phyloP scores from a whole-genome alignment of 2,329 filamentous ascomycete genomes.

The Penicillium janthinellum region DNA sequence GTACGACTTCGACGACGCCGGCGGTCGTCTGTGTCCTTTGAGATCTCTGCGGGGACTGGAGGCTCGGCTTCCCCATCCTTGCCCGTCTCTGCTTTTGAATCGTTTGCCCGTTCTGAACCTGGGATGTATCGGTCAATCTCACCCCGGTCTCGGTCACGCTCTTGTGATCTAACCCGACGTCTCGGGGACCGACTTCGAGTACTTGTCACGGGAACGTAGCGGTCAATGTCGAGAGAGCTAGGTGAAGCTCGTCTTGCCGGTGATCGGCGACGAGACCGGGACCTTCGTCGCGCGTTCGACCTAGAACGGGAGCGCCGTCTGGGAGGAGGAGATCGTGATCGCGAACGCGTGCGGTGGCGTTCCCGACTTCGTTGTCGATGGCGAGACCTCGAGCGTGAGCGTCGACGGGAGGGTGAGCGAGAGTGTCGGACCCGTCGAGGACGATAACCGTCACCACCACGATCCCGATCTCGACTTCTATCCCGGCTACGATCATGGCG shows the following conservation, averaged over 20 bases:
- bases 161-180: slow-evolving; percentile 41
- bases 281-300: slow-evolving; percentile 29
- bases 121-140: slow-evolving; percentile 52
- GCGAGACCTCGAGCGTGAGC: slow-evolving; percentile 21
- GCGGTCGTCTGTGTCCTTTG: slow-evolving; percentile 28
- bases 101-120: slow-evolving; percentile 35
- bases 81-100: slow-evolving; percentile 25
- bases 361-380: slow-evolving; percentile 17
- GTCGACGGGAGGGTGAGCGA: slow-evolving; percentile 27
- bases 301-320: slow-evolving; percentile 26
- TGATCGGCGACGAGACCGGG: slow-evolving; percentile 37
- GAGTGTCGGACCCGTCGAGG: slow-evolving; percentile 29
- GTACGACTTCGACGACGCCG: slow-evolving; percentile 12
- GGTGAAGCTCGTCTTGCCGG: slow-evolving; percentile 33
- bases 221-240: slow-evolving; percentile 44
- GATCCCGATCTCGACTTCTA: slow-evolving; percentile 25
- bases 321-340: slow-evolving; percentile 23
- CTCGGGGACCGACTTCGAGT: slow-evolving; percentile 45
- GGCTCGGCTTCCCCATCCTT: slow-evolving; percentile 16
- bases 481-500: slow-evolving; percentile 27
- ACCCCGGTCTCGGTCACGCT: slow-evolving; percentile 36
- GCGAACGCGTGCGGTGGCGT: slow-evolving; percentile 19
- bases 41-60: slow-evolving; percentile 8
- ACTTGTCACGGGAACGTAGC: slow-evolving; percentile 46
- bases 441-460: slow-evolving; percentile 28